A percentile compares a stretch with the other conserved stretches of the same genome.
These are phyloP conservation scores for Blastobotrys illinoisensis DNA, from an alignment of 1,139 yeast species.

Conservation along the genomic window DNA sequence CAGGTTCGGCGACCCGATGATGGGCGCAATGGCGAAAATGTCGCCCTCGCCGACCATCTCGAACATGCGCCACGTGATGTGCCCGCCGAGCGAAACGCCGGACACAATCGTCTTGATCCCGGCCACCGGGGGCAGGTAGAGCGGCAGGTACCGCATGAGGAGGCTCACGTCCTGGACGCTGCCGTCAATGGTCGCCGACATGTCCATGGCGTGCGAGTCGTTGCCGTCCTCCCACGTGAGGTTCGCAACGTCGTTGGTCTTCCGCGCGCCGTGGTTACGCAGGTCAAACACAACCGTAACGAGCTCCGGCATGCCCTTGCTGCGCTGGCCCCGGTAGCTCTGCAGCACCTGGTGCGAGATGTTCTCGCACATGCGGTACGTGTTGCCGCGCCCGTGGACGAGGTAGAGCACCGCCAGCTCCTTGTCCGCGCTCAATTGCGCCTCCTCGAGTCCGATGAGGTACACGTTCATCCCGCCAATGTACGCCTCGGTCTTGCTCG, in stretches of 20 bases:
- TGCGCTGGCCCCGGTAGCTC: constrained; percentile 10
- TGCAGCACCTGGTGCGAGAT: constrained; percentile 21
- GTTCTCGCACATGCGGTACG: constrained; percentile 18
- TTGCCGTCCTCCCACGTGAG: constrained; percentile 46
- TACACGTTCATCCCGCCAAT: constrained; percentile 26
- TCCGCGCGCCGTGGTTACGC: constrained; percentile 55
- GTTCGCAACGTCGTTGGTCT: constrained; percentile 37
- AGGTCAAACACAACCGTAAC: constrained; percentile 52
- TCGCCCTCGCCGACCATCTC: constrained; percentile 35
- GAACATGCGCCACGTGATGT: constrained; percentile 47
- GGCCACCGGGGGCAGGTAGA: constrained; percentile 33
- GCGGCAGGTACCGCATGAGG: constrained; percentile 46
- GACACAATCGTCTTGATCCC: constrained; percentile 38
- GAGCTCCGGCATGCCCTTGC: background rate
- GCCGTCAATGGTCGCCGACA: constrained; percentile 49
- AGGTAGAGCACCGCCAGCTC: constrained; percentile 21
- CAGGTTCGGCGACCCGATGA: constrained; percentile 43
- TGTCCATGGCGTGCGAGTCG: constrained; percentile 46
- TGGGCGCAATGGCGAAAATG: constrained; percentile 42
- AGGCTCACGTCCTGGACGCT: constrained; percentile 45
- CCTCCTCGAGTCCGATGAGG: constrained; percentile 24
- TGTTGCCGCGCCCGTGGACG: constrained; percentile 24
- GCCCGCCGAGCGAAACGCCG: constrained; percentile 63
- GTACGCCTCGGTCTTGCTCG: constrained; percentile 15
- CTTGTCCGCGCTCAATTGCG: constrained; percentile 12